Evolutionary conservation across 2,329 filamentous ascomycete genomes (phyloP).

Genomic region (Fusarium sp.): DNA sequence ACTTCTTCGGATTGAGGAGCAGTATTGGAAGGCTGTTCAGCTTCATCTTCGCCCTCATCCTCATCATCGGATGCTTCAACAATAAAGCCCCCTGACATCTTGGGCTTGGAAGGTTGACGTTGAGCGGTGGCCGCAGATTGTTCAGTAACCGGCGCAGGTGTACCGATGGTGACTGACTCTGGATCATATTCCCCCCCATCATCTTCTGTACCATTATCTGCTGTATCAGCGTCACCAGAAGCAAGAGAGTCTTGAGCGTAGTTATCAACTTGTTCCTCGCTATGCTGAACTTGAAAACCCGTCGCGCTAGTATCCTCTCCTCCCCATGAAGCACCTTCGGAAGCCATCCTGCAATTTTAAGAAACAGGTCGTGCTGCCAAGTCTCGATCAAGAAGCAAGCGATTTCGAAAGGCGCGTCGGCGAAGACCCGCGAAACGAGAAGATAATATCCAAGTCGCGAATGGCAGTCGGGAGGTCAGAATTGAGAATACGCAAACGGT

Average conservation of each 20-base stretch:
- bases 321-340: constrained; percentile 59
- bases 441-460: constrained; percentile 6
- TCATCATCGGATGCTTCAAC: constrained; percentile 69
- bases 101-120: constrained; percentile 59
- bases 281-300: constrained; percentile 65
- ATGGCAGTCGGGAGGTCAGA: not conserved
- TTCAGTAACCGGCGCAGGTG: constrained; percentile 51
- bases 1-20: constrained; percentile 17
- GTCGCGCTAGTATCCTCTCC: constrained; percentile 63
- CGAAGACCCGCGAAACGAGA: constrained; percentile 2
- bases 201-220: constrained; percentile 60
- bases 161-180: constrained; percentile 60
- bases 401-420: constrained; percentile 21
- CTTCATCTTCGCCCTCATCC: constrained; percentile 64
- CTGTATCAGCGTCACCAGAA: constrained; percentile 61
- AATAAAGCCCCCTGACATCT: constrained; percentile 68
- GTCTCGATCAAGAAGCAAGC: constrained; percentile 15
- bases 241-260: constrained; percentile 57
- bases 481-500: not conserved
- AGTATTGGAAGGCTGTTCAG: constrained; percentile 41
- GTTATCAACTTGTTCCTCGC: constrained; percentile 64
- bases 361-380: not conserved
- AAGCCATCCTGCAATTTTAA: constrained; percentile 46
- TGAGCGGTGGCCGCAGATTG: constrained; percentile 43
- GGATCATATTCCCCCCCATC: constrained; percentile 68